Conservation (phyloP, 2,329 filamentous ascomycete species). For the Neopestalotiopsis rosae region DNA sequence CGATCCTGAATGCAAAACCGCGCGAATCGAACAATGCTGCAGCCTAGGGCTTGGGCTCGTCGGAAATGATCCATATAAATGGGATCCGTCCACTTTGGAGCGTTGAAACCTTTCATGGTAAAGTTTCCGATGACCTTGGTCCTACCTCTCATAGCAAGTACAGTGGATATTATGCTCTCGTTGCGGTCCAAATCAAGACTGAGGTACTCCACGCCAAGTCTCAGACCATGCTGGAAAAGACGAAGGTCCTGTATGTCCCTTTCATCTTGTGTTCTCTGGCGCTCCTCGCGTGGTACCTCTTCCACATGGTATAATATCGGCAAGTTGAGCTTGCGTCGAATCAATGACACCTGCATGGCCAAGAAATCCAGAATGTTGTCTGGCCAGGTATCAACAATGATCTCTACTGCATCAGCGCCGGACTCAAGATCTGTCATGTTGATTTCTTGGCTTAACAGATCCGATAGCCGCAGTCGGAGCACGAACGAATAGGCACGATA, state of each 20-base stretch:
- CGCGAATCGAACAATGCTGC: conserved; percentile 66
- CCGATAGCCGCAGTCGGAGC: conserved; percentile 65
- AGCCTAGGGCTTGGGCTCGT: conserved; percentile 60
- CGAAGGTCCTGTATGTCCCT: conserved; percentile 55
- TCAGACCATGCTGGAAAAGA: conserved; percentile 66
- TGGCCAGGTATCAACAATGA: conserved; percentile 64
- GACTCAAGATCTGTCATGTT: conserved; percentile 61
- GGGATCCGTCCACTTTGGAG: conserved; percentile 60
- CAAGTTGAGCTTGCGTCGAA: conserved; percentile 59
- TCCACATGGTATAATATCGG: conserved; percentile 65
- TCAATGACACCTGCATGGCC: conserved; percentile 60
- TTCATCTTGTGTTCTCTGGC: conserved; percentile 42
- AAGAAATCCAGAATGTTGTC: conserved; percentile 53
- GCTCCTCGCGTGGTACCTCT: conserved; percentile 50
- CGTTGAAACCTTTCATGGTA: conserved; percentile 48
- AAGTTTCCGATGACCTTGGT: conserved; percentile 68
- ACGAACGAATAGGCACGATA: conserved; percentile 65
- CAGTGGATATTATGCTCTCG: conserved; percentile 50
- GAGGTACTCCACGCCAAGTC: conserved; percentile 69
- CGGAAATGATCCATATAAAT: conserved; percentile 59
- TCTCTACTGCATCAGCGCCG: conserved; percentile 63
- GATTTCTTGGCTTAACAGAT: conserved; percentile 56
- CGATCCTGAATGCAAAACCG: conserved; percentile 64
- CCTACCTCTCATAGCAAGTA: conserved; percentile 58
- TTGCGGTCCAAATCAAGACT: conserved; percentile 66